These are phyloP conservation scores for Dissophora globulifera DNA, from an alignment of 192 early-diverging fungal genomes.

Conservation along the genomic window DNA sequence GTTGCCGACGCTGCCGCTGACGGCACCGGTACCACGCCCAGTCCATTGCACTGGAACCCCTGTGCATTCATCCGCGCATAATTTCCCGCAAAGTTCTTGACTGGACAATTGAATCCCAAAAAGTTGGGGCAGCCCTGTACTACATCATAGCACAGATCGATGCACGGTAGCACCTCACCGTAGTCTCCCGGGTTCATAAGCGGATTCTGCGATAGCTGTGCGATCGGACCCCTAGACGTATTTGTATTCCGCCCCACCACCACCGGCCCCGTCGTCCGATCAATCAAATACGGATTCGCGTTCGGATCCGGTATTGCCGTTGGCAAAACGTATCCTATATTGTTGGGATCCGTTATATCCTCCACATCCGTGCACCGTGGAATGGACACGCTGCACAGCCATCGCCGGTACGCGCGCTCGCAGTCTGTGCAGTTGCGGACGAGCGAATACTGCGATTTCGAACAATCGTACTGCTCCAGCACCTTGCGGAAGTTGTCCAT, in stretches of 20 bases:
- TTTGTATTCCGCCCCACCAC: conserved; percentile 15
- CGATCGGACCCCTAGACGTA: conserved; percentile 26
- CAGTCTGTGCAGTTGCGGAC: conserved; percentile 67
- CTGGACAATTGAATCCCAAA: conserved; percentile 63
- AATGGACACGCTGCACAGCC: conserved; percentile 65
- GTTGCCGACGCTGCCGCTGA: conserved; percentile 11
- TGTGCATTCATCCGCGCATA: conserved; percentile 40
- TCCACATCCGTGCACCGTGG: conserved; percentile 63
- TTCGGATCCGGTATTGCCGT: neutral
- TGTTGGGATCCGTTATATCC: conserved; percentile 16
- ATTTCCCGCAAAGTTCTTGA: conserved; percentile 52
- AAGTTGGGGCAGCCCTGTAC: conserved; percentile 68
- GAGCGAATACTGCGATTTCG: conserved; percentile 63
- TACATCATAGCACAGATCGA: conserved; percentile 66
- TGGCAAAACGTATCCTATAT: conserved; percentile 22
- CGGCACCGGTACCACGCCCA: conserved; percentile 40
- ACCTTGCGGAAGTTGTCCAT: conserved; percentile 62
- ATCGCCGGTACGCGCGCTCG: conserved; percentile 60
- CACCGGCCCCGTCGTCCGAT: conserved; percentile 30
- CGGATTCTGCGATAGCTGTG: conserved; percentile 18
- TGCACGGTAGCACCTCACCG: conserved; percentile 65
- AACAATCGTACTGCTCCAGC: conserved; percentile 62
- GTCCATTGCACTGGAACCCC: conserved; percentile 43
- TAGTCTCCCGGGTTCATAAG: conserved; percentile 56
- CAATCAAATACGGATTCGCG: conserved; percentile 37